phyloP scores from a whole-genome alignment of 768 basidiomycete genomes.

The Scleroderma bovista region DNA sequence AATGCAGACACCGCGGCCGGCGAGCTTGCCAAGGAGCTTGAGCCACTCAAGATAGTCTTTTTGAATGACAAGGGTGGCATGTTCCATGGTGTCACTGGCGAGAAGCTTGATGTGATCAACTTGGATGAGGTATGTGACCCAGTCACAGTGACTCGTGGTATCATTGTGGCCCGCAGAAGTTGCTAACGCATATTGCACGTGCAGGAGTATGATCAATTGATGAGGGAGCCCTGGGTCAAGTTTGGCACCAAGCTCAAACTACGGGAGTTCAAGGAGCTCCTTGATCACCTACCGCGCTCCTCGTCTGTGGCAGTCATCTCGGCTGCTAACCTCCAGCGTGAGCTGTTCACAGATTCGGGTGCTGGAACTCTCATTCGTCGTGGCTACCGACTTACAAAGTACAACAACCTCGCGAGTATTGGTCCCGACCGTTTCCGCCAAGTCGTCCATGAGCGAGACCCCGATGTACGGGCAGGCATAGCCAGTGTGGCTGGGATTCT shows the following conservation, averaged over 20 bases:
- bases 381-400: conserved; percentile 96
- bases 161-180: background rate
- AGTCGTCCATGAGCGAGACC: conserved; percentile 92
- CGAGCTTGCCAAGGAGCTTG: conserved; percentile 94
- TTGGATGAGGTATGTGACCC: conserved; percentile 77
- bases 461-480: conserved; percentile 77
- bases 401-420: conserved; percentile 71
- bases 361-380: conserved; percentile 97
- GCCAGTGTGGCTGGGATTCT: conserved; percentile 87
- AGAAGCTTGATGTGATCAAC: conserved; percentile 95
- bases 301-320: conserved; percentile 99
- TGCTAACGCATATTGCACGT: background rate
- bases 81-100: conserved; percentile 94
- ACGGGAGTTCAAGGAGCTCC: conserved; percentile 97
- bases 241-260: conserved; percentile 98
- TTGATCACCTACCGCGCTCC: conserved; percentile 95
- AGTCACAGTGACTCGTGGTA: background rate
- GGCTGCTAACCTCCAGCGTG: conserved; percentile 87
- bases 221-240: conserved; percentile 99
- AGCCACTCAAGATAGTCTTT: conserved; percentile 98
- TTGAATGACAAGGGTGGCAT: conserved; percentile 97
- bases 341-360: conserved; percentile 97
- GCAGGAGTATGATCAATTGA: conserved; percentile 90
- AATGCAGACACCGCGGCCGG: conserved; percentile 99
- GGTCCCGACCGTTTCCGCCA: conserved; percentile 94